phyloP scores from a whole-genome alignment of 495 filamentous ascomycete genomes.

The Letharia lupina region DNA sequence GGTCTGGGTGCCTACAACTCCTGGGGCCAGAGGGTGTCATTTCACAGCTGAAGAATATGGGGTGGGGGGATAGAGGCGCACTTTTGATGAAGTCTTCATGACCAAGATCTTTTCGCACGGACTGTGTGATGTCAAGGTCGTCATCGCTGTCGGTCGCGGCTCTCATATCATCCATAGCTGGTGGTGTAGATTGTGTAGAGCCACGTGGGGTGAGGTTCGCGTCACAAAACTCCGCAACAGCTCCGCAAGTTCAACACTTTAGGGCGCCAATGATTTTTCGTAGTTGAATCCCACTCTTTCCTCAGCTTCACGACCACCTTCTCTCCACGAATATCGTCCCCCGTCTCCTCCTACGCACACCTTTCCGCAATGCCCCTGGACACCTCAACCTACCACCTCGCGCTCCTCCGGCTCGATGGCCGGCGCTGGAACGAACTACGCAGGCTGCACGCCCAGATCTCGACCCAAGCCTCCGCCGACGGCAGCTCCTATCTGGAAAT shows the following conservation, averaged over 20 bases:
- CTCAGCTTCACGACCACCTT: not conserved
- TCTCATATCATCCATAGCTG: conserved; percentile 11
- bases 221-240: not conserved
- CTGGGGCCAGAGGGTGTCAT: not conserved
- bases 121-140: conserved; percentile 21
- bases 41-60: not conserved
- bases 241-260: conserved; percentile 1
- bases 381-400: conserved; percentile 76
- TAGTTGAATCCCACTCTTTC: not conserved
- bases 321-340: not conserved
- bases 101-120: conserved; percentile 15
- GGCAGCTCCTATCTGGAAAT: conserved; percentile 86
- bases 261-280: not conserved
- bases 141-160: conserved; percentile 23
- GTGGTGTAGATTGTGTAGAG: not conserved
- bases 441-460: conserved; percentile 78
- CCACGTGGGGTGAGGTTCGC: not conserved
- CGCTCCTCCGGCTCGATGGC: conserved; percentile 83
- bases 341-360: not conserved
- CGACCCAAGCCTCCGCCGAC: conserved; percentile 81
- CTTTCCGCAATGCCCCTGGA: conserved; percentile 64
- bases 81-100: conserved; percentile 18
- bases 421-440: conserved; percentile 98
- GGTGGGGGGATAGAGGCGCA: conserved; percentile 4
- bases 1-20: conserved; percentile 9